These are phyloP conservation scores for Boletus pseudopeckii DNA, from an alignment of 768 basidiomycete species.

Conservation along the genomic window DNA sequence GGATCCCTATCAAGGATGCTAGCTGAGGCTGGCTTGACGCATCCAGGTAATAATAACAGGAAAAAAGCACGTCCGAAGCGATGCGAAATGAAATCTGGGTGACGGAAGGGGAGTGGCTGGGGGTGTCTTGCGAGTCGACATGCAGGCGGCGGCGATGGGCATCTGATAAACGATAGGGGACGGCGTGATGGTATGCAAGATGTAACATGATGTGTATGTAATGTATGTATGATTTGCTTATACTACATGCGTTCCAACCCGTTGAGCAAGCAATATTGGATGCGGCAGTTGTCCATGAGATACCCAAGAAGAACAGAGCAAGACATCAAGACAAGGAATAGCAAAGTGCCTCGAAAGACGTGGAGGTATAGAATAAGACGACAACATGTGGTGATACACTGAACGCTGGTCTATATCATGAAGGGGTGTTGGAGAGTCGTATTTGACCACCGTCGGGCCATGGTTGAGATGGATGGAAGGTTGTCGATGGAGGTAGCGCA, in stretches of 20 bases:
- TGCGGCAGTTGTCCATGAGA: constrained; percentile 25
- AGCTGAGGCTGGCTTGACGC: too few relatives aligned
- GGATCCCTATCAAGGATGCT: constrained; percentile 9
- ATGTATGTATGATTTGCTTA: constrained; percentile 27
- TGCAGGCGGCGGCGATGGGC: constrained; percentile 1
- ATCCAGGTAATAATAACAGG: too few relatives aligned
- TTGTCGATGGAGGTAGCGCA: constrained; percentile 33
- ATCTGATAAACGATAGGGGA: constrained; percentile 5
- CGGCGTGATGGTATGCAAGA: constrained; percentile 20
- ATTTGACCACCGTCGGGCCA: constrained; percentile 37
- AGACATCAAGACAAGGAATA: constrained; percentile 26
- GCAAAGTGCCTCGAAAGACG: not conserved
- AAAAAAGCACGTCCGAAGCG: not conserved
- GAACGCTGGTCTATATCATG: constrained; percentile 27
- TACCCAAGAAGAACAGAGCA: constrained; percentile 30
- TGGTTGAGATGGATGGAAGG: constrained; percentile 33
- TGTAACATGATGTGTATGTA: constrained; percentile 21
- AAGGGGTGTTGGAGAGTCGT: constrained; percentile 34
- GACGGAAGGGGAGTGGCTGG: not conserved
- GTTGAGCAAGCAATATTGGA: constrained; percentile 20
- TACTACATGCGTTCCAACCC: constrained; percentile 35
- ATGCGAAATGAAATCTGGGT: constrained; percentile 7
- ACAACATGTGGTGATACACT: constrained; percentile 13
- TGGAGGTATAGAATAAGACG: constrained; percentile 13
- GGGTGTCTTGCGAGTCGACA: not conserved